phyloP scores from a whole-genome alignment of 208 protist species.

The Wallacemonas sp. region DNA sequence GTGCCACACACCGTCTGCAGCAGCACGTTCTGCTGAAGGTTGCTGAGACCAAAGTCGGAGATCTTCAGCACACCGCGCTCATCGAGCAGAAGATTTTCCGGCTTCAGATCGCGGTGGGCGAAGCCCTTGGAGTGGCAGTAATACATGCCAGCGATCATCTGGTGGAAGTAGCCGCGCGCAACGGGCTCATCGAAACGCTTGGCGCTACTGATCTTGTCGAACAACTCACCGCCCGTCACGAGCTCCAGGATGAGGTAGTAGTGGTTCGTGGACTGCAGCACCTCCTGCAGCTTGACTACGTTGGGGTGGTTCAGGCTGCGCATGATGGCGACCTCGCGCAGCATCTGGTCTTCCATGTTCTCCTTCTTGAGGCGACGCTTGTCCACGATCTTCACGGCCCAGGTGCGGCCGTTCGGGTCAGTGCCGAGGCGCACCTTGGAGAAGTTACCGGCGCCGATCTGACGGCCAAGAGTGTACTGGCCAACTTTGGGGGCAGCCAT shows the following conservation, averaged over 20 bases:
- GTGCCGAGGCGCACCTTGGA: constrained; percentile 81
- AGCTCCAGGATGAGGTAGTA: constrained; percentile 93
- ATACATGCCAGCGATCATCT: constrained; percentile 94
- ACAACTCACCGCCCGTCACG: constrained; percentile 93
- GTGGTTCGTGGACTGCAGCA: constrained; percentile 86
- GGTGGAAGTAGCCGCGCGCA: constrained; percentile 94
- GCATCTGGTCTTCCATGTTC: constrained; percentile 91
- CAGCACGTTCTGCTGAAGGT: constrained; percentile 76
- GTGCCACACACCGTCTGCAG: constrained; percentile 92
- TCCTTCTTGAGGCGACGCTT: constrained; percentile 82
- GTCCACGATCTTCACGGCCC: constrained; percentile 93
- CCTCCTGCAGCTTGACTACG: constrained; percentile 85
- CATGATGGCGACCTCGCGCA: constrained; percentile 90
- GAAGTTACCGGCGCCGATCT: constrained; percentile 89
- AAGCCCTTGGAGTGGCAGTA: constrained; percentile 93
- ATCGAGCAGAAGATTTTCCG: constrained; percentile 90
- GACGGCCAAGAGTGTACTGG: constrained; percentile 85
- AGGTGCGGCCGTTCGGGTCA: constrained; percentile 62
- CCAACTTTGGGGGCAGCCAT: constrained; percentile 39
- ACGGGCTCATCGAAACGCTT: constrained; percentile 87
- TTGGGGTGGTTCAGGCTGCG: constrained; percentile 80
- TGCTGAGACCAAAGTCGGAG: constrained; percentile 92
- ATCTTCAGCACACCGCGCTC: constrained; percentile 85
- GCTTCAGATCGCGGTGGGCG: constrained; percentile 91
- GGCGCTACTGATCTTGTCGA: constrained; percentile 86